Base-by-base conservation (phyloP, 1,284 basidiomycete species). In the Mycena citricolor region DNA sequence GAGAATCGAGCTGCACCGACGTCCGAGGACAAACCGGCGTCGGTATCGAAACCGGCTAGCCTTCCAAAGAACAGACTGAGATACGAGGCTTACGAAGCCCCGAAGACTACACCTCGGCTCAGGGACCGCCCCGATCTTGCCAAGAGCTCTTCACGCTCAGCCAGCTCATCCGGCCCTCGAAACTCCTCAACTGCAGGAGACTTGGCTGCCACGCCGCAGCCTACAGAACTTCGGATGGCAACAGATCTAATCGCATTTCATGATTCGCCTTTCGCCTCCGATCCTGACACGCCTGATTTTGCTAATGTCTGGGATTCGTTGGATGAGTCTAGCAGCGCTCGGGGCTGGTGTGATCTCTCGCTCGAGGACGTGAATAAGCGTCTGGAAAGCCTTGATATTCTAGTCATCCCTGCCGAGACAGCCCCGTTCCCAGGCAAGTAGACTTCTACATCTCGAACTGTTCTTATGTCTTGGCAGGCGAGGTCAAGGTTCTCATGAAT, bases 1-100 rank as follows among this genome's bases (percentile, higher is more conserved):
- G 34, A 43, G 25, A 49, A 32, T 21, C 32, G 22, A 14, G 40
- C 24, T 41, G 34, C 40, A 17, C 31, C n/a, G 32, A 13, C 49
- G 36, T 26, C 52, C 42, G 29, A 42, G 36, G 32, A 47, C 51
- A 28, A 44, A 50, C 32, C 32, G 32, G 11, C 36, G 20, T 47
- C 51, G 21, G 39, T 38, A 10, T 34, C 51, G 13, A 44, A 45
- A 33, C 41, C 24, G 12, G 31, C 30, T 17, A 64, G 69, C 32
- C 54, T 63, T 16, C 57, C 67, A 8, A 51, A 64, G 5, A 70
- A 65, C 53, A 79, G 78, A 57, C 64, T 89, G 35, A 76, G 83
- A 54, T 89, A 89, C 56, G 68, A 74, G 10, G 81, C 86, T 17
- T 89, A 89, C 58, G 84, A 80, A 26, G 57, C 76, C 1, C 84